Conservation (phyloP, 352 stramenopile species). For the Aphanomyces invadans region DNA sequence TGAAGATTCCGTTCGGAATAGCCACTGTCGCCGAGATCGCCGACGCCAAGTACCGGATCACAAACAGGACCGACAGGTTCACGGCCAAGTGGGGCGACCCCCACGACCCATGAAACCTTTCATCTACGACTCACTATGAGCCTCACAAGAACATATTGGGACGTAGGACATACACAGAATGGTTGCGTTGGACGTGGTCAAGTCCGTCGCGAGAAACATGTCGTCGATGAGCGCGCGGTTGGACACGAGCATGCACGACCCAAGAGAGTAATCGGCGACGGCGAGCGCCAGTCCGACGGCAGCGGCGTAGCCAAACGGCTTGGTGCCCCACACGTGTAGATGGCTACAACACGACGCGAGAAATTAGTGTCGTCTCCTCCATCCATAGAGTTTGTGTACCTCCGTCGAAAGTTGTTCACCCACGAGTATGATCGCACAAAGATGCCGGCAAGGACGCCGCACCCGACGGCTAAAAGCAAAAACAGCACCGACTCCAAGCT, state of each 20-base stretch:
- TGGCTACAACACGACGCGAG: slow-evolving; percentile 30
- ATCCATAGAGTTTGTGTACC: too few relatives aligned
- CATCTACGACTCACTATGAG: slow-evolving; percentile 18
- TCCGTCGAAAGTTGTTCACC: slow-evolving; percentile 38
- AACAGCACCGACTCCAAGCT: slow-evolving; percentile 72
- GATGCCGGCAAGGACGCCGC: slow-evolving; percentile 67
- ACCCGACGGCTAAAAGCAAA: slow-evolving; percentile 68
- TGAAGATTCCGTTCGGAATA: slow-evolving; percentile 86
- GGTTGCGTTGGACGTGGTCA: slow-evolving; percentile 34
- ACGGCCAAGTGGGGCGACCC: slow-evolving; percentile 50
- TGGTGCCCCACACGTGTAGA: slow-evolving; percentile 28
- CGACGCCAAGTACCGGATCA: slow-evolving; percentile 72
- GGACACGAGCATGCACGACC: slow-evolving; percentile 72
- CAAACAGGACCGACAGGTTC: slow-evolving; percentile 57
- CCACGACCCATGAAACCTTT: slow-evolving; percentile 48
- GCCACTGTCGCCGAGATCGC: slow-evolving; percentile 74
- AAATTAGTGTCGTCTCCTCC: not conserved
- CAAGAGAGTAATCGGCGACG: slow-evolving; percentile 60
- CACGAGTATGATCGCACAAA: slow-evolving; percentile 66
- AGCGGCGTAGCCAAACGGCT: slow-evolving; percentile 60
- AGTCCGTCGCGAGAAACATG: slow-evolving; percentile 68
- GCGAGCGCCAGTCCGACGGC: slow-evolving; percentile 58
- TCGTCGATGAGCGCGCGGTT: slow-evolving; percentile 78
- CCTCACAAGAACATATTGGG: not conserved
- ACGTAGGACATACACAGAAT: slow-evolving; percentile 24